phyloP scores from a whole-genome alignment of 75 land plant species.

The Picea glauca region DNA sequence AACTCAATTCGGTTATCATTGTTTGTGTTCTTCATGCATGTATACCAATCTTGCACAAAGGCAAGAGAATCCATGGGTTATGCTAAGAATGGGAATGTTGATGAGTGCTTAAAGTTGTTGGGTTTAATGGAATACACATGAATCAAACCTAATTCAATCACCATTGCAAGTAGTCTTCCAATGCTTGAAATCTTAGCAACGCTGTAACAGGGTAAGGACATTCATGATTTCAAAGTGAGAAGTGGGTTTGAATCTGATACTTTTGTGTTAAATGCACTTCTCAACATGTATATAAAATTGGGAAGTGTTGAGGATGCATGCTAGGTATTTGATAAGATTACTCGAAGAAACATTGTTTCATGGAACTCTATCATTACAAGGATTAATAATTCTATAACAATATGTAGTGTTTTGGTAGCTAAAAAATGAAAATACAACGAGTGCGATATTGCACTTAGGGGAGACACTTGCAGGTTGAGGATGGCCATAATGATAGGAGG shows the following conservation, averaged over 20 bases:
- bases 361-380: constrained; percentile 44
- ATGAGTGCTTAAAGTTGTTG: constrained; percentile 28
- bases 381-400: no score
- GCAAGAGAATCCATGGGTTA: constrained; percentile 3
- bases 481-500: constrained; percentile 37
- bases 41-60: not conserved
- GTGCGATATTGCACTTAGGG: no score
- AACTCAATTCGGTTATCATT: constrained; percentile 30
- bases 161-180: constrained; percentile 37
- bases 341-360: constrained; percentile 21
- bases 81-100: constrained; percentile 36
- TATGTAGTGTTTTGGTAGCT: no score
- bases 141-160: constrained; percentile 18
- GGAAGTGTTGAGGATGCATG: constrained; percentile 40
- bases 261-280: constrained; percentile 13
- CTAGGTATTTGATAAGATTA: constrained; percentile 19
- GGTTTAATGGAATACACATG: not conserved
- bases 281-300: constrained; percentile 16
- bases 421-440: no score
- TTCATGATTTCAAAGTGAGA: constrained; percentile 2
- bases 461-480: no score
- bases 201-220: not conserved
- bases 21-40: constrained; percentile 38
- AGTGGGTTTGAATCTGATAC: constrained; percentile 6
- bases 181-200: constrained; percentile 11